phyloP scores from a whole-genome alignment of 176 grass and related monocot species.

The Ananas comosus region DNA sequence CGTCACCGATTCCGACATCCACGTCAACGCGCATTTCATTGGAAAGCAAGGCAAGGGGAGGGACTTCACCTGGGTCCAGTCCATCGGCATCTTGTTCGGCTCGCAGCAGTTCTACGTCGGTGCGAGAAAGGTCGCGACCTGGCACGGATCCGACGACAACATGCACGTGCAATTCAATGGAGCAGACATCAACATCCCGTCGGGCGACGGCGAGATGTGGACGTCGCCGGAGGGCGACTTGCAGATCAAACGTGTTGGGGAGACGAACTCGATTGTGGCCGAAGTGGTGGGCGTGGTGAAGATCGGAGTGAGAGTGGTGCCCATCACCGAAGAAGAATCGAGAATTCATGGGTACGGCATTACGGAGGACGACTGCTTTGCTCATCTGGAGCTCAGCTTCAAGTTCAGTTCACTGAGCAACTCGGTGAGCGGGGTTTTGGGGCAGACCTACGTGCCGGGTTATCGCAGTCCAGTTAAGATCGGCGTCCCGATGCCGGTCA shows the following conservation, averaged over 20 bases:
- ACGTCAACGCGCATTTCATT: not conserved
- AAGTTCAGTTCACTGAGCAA: conserved; percentile 6
- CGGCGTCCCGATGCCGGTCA: conserved; percentile 24
- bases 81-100: conserved; percentile 1
- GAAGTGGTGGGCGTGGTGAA: not conserved
- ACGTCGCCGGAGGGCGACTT: not conserved
- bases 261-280: not conserved
- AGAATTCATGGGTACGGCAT: not conserved
- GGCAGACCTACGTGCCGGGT: conserved; percentile 28
- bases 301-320: not conserved
- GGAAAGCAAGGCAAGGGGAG: not conserved
- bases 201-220: not conserved
- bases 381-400: not conserved
- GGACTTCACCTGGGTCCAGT: conserved; percentile 10
- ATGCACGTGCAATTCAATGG: not conserved
- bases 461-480: conserved; percentile 30
- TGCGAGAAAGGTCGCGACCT: not conserved
- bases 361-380: not conserved
- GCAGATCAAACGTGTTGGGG: not conserved
- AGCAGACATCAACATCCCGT: not conserved
- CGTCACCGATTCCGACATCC: not conserved
- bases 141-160: not conserved
- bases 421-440: conserved; percentile 25
- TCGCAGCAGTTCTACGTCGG: not conserved
- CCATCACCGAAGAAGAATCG: not conserved